phyloP scores from a whole-genome alignment of 345 rosid species.

The rapeseed (Brassica napus) region DNA sequence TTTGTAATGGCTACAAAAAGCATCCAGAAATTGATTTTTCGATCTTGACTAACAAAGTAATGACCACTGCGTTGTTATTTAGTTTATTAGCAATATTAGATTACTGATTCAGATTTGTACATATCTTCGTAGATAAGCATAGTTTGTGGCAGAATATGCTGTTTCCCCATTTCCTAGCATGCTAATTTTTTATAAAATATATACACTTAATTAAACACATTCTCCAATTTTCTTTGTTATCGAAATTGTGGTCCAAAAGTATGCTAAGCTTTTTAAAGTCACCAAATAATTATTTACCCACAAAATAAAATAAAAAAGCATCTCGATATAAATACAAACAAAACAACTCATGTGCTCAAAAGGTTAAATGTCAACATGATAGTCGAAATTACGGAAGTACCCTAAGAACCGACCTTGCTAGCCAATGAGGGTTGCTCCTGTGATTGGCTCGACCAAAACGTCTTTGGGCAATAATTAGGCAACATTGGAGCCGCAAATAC shows the following conservation, averaged over 20 bases:
- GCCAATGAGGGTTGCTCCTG: slow-evolving; percentile 39
- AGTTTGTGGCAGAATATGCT: slow-evolving; percentile 6
- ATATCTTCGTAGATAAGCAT: not conserved
- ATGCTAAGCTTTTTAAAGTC: not conserved
- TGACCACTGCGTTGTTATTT: not conserved
- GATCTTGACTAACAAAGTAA: not conserved
- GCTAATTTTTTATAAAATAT: not conserved
- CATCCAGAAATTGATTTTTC: not conserved
- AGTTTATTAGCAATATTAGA: not conserved
- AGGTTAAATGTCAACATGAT: slow-evolving; percentile 38
- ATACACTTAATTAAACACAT: not conserved
- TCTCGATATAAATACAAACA: slow-evolving; percentile 15
- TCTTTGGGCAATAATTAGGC: slow-evolving; percentile 30
- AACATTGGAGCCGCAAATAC: slow-evolving; percentile 35
- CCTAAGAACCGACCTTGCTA: slow-evolving; percentile 31
- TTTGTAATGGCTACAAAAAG: not conserved
- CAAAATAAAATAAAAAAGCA: not conserved
- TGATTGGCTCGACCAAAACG: slow-evolving; percentile 26
- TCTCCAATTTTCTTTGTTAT: not conserved
- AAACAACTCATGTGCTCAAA: slow-evolving; percentile 42
- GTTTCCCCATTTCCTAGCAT: not conserved
- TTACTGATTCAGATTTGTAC: not conserved
- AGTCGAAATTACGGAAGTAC: not conserved
- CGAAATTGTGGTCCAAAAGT: slow-evolving; percentile 4
- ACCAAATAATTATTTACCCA: not conserved